phyloP scores from a whole-genome alignment of 192 early-diverging fungal species.

The Mortierella claussenii region DNA sequence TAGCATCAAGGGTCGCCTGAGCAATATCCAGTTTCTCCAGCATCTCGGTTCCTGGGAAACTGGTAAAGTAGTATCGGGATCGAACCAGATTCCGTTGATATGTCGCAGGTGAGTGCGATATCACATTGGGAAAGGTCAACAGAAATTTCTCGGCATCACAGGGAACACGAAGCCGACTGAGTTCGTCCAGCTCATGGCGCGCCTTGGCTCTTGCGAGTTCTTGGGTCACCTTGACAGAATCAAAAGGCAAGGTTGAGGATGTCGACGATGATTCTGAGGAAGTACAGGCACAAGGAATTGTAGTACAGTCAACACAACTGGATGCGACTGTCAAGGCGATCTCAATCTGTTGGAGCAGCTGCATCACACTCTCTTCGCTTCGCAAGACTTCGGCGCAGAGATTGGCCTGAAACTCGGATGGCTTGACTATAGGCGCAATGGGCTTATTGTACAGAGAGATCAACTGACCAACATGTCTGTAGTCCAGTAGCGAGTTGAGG shows the following conservation, averaged over 20 bases:
- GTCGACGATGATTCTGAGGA: background rate
- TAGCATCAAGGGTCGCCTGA: too few relatives aligned
- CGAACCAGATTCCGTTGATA: conserved; percentile 33
- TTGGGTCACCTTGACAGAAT: background rate
- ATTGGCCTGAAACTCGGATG: conserved; percentile 28
- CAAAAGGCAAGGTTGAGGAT: background rate
- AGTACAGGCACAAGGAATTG: background rate
- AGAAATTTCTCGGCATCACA: conserved; percentile 34
- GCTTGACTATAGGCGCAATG: conserved; percentile 15
- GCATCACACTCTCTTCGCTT: background rate
- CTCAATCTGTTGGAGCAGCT: conserved; percentile 15
- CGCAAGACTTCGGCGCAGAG: conserved; percentile 13
- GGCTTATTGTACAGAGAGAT: conserved; percentile 11
- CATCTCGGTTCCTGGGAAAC: conserved; percentile 27
- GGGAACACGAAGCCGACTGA: conserved; percentile 13
- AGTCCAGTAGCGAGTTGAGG: conserved; percentile 31
- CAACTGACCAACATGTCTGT: conserved; percentile 35
- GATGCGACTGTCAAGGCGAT: conserved; percentile 1
- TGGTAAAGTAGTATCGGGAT: conserved; percentile 25
- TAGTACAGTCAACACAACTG: background rate
- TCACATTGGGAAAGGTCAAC: conserved; percentile 34
- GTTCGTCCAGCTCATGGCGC: conserved; percentile 5
- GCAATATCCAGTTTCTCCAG: background rate
- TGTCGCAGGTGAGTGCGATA: conserved; percentile 33
- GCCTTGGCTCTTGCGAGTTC: conserved; percentile 15